Evolutionary conservation across 352 stramenopile genomes (phyloP), one percentile per base, ranked within the genome.

Genomic region (Phytophthora pisi): DNA sequence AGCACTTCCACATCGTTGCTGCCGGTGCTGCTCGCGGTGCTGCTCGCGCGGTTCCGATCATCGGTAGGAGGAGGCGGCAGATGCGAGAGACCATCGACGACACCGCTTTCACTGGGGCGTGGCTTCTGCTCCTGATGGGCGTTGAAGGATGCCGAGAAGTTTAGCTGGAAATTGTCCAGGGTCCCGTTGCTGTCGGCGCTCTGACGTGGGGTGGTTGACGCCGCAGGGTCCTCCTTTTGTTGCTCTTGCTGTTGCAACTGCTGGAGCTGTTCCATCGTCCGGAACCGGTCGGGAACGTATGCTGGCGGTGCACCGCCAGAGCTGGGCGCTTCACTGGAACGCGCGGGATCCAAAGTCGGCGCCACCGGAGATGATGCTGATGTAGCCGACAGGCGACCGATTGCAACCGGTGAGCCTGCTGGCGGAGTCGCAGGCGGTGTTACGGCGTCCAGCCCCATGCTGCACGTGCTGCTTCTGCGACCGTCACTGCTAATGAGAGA

Each of bases 71-170:
- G 31, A 26, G 46, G 26, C 8, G 38, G 23, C 18, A 64, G 31
- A 7, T 36, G 42, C 15, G 50, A 43, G 3, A 64, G 42, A 5
- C 51, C 52, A 13, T 75, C 63, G 24, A 50, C 34, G 11, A 42
- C 34, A 16, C 24, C 36, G 47, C n/a, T 8, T 10, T 50, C 28
- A 16, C 3, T n/a, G 23, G 15, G 55, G 30, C 42, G 42, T 4
- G 24, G n/a, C 24, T 59, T 73, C 18, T 64, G 20, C n/a, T 73
- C 50, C 34, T 75, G 63, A n/a, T 70, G 67, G 5, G 53, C 55
- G 2, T 64, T 65, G 18, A 81, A 74, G 2, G 70, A 77, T 10
- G 56, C 52, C 20, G 70, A 74, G 26, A 74, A 76, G 51, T 77
- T 57, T 26, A 75, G 51, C 30, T 75, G 65, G 61, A 78, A 71